These are phyloP conservation scores for Colletotrichum neosansevieriae DNA, from an alignment of 2,329 filamentous ascomycete species.

Conservation along the genomic window DNA sequence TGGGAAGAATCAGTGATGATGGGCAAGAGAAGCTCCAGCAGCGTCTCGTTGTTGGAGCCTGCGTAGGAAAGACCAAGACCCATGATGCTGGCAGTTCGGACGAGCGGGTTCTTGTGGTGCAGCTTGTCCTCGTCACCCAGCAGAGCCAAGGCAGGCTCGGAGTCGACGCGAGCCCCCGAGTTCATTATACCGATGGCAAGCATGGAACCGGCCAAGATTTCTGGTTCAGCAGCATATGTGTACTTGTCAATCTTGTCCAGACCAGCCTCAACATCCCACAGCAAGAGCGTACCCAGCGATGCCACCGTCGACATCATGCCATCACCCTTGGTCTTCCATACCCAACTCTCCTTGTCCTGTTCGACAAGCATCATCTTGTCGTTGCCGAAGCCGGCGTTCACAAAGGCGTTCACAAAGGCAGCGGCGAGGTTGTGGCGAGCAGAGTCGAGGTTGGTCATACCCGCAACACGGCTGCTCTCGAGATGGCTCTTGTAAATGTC, in stretches of 20 bases:
- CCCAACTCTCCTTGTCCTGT: constrained; percentile 90
- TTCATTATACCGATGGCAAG: constrained; percentile 97
- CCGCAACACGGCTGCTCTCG: constrained; percentile 92
- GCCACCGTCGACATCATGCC: constrained; percentile 98
- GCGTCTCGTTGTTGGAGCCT: constrained; percentile 89
- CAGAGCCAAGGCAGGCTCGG: constrained; percentile 89
- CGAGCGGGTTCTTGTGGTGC: constrained; percentile 79
- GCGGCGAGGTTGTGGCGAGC: constrained; percentile 95
- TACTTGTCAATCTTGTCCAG: constrained; percentile 95
- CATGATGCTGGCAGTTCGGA: constrained; percentile 91
- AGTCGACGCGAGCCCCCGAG: constrained; percentile 88
- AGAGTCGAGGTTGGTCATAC: constrained; percentile 94
- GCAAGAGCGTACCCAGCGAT: constrained; percentile 88
- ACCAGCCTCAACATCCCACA: constrained; percentile 94
- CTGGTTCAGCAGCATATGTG: constrained; percentile 84
- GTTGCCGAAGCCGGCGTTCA: constrained; percentile 93
- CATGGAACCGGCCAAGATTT: constrained; percentile 91
- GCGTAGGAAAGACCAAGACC: constrained; percentile 95
- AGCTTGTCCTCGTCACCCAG: constrained; percentile 85
- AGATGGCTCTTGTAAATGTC: constrained; percentile 99
- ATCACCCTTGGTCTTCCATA: constrained; percentile 99
- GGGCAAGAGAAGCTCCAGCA: constrained; percentile 87
- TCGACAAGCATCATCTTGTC: constrained; percentile 98
- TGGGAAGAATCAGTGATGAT: constrained; percentile 86
- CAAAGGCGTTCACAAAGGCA: constrained; percentile 96